Conservation (phyloP, 2,329 filamentous ascomycete species). For the Alternaria novae-zelandiae region DNA sequence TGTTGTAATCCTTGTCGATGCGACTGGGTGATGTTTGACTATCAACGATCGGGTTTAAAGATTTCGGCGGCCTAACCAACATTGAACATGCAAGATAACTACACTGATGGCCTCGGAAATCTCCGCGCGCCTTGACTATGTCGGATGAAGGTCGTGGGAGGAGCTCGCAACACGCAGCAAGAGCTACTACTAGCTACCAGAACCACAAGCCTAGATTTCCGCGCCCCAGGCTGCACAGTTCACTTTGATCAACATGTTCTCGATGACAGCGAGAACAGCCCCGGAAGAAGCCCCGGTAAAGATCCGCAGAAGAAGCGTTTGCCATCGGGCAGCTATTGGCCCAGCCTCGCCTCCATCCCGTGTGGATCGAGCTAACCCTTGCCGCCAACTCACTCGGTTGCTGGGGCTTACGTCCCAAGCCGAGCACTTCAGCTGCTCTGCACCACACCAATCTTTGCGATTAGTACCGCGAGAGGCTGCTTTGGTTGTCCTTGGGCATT, state of each 20-base stretch:
- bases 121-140: neutral
- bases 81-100: conserved; percentile 1
- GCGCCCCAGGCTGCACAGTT: neutral
- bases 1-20: conserved; percentile 1
- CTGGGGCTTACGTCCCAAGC: conserved; percentile 4
- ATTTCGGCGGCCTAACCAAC: neutral
- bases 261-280: neutral
- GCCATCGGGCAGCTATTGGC: conserved; percentile 9
- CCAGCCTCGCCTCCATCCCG: conserved; percentile 13
- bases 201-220: neutral
- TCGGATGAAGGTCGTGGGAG: neutral
- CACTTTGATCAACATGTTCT: neutral
- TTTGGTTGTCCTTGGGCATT: conserved; percentile 22
- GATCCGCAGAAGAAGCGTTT: conserved; percentile 16
- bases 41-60: neutral
- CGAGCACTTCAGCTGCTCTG: conserved; percentile 34
- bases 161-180: neutral
- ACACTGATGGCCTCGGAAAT: neutral
- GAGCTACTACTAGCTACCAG: neutral
- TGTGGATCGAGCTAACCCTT: conserved; percentile 11
- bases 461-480: conserved; percentile 23
- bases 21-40: neutral
- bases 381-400: conserved; percentile 16
- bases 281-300: conserved; percentile 7
- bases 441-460: conserved; percentile 25